Conservation (phyloP, 2,329 filamentous ascomycete species). For the Fusarium pilosicola region DNA sequence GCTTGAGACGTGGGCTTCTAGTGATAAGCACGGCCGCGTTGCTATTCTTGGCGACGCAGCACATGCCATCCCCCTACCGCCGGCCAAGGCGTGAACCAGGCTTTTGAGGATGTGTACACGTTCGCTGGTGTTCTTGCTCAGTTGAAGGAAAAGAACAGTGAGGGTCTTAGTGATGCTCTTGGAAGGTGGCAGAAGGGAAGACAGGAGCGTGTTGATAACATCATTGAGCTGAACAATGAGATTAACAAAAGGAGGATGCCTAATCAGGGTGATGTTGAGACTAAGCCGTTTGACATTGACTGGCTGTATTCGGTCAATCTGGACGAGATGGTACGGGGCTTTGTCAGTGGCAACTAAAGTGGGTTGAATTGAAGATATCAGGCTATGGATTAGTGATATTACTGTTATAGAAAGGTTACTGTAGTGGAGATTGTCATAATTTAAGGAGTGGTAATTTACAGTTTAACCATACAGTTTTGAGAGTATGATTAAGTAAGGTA, state of each 20-base stretch:
- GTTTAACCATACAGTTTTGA: too few species aligned
- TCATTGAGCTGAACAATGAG: slow-evolving; percentile 59
- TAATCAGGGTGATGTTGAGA: slow-evolving; percentile 38
- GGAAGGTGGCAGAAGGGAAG: slow-evolving; percentile 58
- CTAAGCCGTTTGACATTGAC: slow-evolving; percentile 48
- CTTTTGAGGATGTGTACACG: slow-evolving; percentile 60
- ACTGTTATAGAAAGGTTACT: not conserved
- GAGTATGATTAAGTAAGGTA: too few species aligned
- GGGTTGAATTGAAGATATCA: not conserved
- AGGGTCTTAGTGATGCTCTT: slow-evolving; percentile 2
- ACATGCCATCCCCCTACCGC: slow-evolving; percentile 60
- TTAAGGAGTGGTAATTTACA: rapidly evolving
- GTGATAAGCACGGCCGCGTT: slow-evolving; percentile 45
- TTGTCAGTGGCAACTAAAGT: not conserved
- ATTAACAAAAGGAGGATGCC: slow-evolving; percentile 61
- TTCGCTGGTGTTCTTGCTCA: slow-evolving; percentile 53
- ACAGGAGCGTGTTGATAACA: slow-evolving; percentile 57
- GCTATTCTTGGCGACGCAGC: slow-evolving; percentile 60
- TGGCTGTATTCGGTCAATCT: slow-evolving; percentile 57
- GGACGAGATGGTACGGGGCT: slow-evolving; percentile 47
- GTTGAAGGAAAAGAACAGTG: slow-evolving; percentile 44
- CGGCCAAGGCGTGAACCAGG: slow-evolving; percentile 59
- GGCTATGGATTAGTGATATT: not conserved
- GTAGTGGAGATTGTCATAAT: too few species aligned
- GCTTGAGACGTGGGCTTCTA: slow-evolving; percentile 56